These are phyloP conservation scores for Boechera retrofracta DNA, from an alignment of 345 rosid genomes.

Conservation along the genomic window DNA sequence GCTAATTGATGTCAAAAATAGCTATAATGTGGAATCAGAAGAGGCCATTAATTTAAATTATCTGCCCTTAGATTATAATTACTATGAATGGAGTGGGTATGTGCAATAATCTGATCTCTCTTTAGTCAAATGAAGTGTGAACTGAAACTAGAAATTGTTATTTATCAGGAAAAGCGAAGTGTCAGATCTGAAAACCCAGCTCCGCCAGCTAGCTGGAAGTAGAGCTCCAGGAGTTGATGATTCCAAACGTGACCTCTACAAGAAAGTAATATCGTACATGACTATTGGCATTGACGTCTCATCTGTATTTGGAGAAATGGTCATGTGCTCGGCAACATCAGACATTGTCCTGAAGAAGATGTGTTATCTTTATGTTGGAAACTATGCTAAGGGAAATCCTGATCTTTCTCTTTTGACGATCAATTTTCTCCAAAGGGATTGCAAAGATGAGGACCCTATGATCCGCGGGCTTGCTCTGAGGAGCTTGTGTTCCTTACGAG, in stretches of 20 bases:
- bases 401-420: constrained; percentile 91
- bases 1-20: not conserved
- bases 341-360: constrained; percentile 97
- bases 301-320: constrained; percentile 95
- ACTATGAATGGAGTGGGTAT: not conserved
- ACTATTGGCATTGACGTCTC: constrained; percentile 95
- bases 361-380: constrained; percentile 97
- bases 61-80: not conserved
- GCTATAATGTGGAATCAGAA: constrained; percentile 12
- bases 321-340: constrained; percentile 98
- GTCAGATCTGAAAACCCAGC: constrained; percentile 87
- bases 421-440: constrained; percentile 96
- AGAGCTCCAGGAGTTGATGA: constrained; percentile 94
- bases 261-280: constrained; percentile 95
- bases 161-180: constrained; percentile 89
- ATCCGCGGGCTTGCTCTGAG: constrained; percentile 95
- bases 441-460: constrained; percentile 95
- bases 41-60: constrained; percentile 17
- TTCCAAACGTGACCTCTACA: constrained; percentile 91
- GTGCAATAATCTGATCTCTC: constrained; percentile 25
- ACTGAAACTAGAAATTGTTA: not conserved
- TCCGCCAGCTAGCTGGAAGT: constrained; percentile 96
- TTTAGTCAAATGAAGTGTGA: constrained; percentile 9
- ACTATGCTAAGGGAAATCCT: constrained; percentile 95
- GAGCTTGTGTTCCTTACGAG: constrained; percentile 87